Evolutionary conservation across 257 asterid genomes (phyloP), one percentile per base, ranked within the genome.

Genomic region (Rubia yunnanensis): DNA sequence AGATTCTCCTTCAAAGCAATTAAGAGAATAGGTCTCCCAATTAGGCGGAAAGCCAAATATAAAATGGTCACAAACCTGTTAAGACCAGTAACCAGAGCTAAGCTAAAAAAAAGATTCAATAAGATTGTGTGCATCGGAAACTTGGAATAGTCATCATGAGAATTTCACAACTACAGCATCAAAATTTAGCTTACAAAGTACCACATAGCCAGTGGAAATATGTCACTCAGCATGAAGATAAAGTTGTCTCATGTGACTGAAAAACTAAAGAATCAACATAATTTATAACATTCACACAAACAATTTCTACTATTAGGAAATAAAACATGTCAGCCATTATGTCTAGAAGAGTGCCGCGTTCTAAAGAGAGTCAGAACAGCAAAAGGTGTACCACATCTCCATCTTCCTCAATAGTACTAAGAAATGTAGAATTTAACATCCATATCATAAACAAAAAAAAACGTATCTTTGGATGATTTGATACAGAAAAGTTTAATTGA

Each of bases 11-110:
- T 54, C 76, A 55, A 69, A 53, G 75, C 65, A 73, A 38, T 73
- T 76, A 53, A 75, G 76, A 56, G 75, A 80, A 63, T 64, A 82
- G 64, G 58, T 78, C 84, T 88, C 86, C 96, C 98, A 91, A 71
- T 71, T 64, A 22, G 83, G 71, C 44, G 98, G 98, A 79, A 91
- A 91, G 34, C 97, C 96, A 32, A 78, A 72, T 66, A 73, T 31
- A 73, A 91, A 91, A 82, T 82, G 85, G 66, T 79, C 34, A 32
- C 60, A 79, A 30, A 86, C 86, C 98, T 91, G 83, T 70, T 74
- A 36, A 71, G 39, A 64, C 35, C 66, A 77, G 55, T 57, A 17
- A 73, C 65, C 15, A 60, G 60, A 32, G 15, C 48, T 23, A 30
- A 10, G 60, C 48, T 23, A 65, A 20, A 66, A 0, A 48, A 23